Evolutionary conservation across 352 stramenopile species (phyloP).

Genomic region (Phytopythium oedochilum): DNA sequence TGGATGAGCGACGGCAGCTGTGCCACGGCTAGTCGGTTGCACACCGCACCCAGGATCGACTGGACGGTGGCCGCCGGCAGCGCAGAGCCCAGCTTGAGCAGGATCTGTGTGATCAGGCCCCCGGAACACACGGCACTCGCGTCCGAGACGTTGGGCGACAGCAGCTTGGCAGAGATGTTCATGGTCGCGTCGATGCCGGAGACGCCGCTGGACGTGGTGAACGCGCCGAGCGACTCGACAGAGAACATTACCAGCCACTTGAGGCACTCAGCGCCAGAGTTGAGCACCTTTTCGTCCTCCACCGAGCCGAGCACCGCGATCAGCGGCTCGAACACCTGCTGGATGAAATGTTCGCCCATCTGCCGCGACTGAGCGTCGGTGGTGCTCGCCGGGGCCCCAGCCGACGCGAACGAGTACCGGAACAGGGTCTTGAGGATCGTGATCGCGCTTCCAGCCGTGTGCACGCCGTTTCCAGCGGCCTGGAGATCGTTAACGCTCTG

Average conservation of each 20-base stretch:
- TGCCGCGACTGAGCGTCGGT: slow-evolving; percentile 29
- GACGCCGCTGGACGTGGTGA: slow-evolving; percentile 24
- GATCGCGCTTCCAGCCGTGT: slow-evolving; percentile 59
- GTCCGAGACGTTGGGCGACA: slow-evolving; percentile 64
- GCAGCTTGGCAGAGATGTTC: slow-evolving; percentile 58
- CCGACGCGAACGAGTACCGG: slow-evolving; percentile 59
- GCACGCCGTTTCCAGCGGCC: slow-evolving; percentile 45
- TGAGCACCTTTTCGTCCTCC: slow-evolving; percentile 78
- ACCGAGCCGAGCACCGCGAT: slow-evolving; percentile 48
- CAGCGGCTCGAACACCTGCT: slow-evolving; percentile 70
- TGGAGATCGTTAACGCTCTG: slow-evolving; percentile 45
- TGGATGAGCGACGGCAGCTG: slow-evolving; percentile 73
- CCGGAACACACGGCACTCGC: slow-evolving; percentile 67
- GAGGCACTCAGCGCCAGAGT: slow-evolving; percentile 68
- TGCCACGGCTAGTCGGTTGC: slow-evolving; percentile 52
- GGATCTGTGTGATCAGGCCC: slow-evolving; percentile 75
- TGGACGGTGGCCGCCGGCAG: slow-evolving; percentile 63
- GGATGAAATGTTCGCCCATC: slow-evolving; percentile 59
- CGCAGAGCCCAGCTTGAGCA: slow-evolving; percentile 58
- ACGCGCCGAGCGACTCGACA: slow-evolving; percentile 52
- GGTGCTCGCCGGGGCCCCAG: slow-evolving; percentile 4
- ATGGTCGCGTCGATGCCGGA: slow-evolving; percentile 70
- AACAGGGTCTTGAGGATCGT: slow-evolving; percentile 73
- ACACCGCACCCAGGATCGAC: slow-evolving; percentile 71
- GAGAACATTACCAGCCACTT: slow-evolving; percentile 85